A percentile compares a stretch with the other conserved stretches of the same genome.
Evolutionary conservation across 768 basidiomycete species (phyloP).

Genomic region (Leccinum broughii): DNA sequence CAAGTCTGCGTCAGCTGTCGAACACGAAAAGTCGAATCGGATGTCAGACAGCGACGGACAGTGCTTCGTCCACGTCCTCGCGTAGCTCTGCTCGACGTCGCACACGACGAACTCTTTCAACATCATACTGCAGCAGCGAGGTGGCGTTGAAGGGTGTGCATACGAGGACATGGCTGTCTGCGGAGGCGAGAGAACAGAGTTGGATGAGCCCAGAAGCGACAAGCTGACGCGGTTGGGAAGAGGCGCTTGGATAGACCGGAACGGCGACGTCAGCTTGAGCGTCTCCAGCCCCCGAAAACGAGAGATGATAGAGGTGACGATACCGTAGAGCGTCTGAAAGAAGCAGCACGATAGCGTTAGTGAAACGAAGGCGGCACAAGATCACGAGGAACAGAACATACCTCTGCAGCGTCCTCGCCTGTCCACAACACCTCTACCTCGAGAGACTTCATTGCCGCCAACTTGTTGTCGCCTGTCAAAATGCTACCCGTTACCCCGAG

Average conservation of each 20-base stretch:
- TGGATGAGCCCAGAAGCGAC: conserved; percentile 2
- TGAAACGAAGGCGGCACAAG: neutral
- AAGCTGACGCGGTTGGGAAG: conserved; percentile 7
- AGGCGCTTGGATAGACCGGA: conserved; percentile 27
- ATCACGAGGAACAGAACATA: conserved; percentile 1
- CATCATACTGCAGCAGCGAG: neutral
- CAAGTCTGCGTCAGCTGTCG: conserved; percentile 26
- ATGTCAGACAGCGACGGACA: conserved; percentile 30
- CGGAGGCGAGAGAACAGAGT: conserved; percentile 10
- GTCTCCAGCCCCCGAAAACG: conserved; percentile 30
- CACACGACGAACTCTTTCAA: conserved; percentile 32
- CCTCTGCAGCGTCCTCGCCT: conserved; percentile 31
- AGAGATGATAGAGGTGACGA: conserved; percentile 34
- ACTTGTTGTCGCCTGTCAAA: conserved; percentile 16
- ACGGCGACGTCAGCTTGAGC: conserved; percentile 35
- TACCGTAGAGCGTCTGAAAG: conserved; percentile 28
- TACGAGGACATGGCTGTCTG: neutral
- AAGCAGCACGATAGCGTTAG: neutral
- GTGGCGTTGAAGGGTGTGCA: neutral
- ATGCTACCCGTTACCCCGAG: conserved; percentile 27
- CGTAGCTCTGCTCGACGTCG: conserved; percentile 26
- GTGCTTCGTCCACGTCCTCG: conserved; percentile 30
- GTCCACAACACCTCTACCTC: conserved; percentile 32
- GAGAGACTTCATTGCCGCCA: conserved; percentile 19
- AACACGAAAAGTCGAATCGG: conserved; percentile 33